Evolutionary conservation across 106 monocot genomes (phyloP).

Genomic region (Posidonia australis): DNA sequence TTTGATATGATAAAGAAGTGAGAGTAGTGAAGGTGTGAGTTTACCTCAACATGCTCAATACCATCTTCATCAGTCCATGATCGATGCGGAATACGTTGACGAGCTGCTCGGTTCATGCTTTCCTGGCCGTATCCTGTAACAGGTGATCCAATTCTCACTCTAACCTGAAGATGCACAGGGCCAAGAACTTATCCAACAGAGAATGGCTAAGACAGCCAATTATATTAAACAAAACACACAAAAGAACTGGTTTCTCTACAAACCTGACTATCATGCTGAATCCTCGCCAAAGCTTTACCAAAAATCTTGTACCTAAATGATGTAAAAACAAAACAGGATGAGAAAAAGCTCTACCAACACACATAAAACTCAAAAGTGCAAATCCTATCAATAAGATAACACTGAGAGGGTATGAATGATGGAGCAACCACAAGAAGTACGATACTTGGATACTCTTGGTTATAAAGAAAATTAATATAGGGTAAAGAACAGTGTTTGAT

Average conservation of each 20-base stretch:
- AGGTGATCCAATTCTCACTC: constrained; percentile 87
- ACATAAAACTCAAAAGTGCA: not conserved
- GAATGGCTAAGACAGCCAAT: not conserved
- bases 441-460: too few relatives aligned
- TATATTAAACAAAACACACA: not conserved
- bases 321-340: not conserved
- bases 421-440: too few relatives aligned
- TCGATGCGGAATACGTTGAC: constrained; percentile 71
- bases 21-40: not conserved
- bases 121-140: constrained; percentile 96
- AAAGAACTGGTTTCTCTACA: not conserved
- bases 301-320: constrained; percentile 85
- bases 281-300: constrained; percentile 84
- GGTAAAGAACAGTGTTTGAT: too few relatives aligned
- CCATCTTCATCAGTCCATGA: constrained; percentile 95
- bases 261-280: constrained; percentile 93
- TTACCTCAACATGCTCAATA: constrained; percentile 91
- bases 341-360: not conserved
- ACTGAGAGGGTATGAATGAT: too few relatives aligned
- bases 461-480: too few relatives aligned
- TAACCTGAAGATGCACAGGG: constrained; percentile 40
- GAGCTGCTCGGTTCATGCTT: constrained; percentile 91
- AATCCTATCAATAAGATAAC: not conserved
- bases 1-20: not conserved
- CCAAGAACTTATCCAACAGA: not conserved